Percentiles rank a stretch among this genome's conserved stretches.
phyloP scores from a whole-genome alignment of 768 basidiomycete species.

The Scleroderma bovista region DNA sequence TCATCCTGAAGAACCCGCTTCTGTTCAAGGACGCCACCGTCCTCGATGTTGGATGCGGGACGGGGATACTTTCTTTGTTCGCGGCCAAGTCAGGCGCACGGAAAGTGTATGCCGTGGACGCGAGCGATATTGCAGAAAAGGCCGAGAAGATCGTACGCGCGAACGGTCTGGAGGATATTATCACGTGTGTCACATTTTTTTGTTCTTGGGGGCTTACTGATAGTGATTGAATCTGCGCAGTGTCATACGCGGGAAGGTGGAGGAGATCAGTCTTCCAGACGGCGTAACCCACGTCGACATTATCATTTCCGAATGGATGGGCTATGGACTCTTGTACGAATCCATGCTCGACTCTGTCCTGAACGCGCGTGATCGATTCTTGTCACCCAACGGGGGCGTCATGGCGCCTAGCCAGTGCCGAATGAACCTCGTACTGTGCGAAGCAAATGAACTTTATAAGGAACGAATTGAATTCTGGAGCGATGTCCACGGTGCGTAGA shows the following conservation, averaged over 20 bases:
- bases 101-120: conserved; percentile 88
- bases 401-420: conserved; percentile 89
- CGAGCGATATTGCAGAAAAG: conserved; percentile 74
- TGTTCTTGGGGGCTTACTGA: background rate
- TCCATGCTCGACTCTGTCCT: conserved; percentile 97
- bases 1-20: conserved; percentile 76
- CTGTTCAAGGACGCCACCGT: conserved; percentile 84
- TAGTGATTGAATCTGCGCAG: conserved; percentile 24
- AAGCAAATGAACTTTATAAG: conserved; percentile 66
- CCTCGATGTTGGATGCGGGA: conserved; percentile 95
- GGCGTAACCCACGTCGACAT: conserved; percentile 78
- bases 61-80: conserved; percentile 87
- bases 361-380: conserved; percentile 79
- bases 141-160: conserved; percentile 72
- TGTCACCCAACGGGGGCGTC: conserved; percentile 62
- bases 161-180: conserved; percentile 66
- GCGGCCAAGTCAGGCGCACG: conserved; percentile 87
- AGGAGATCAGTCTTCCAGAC: conserved; percentile 76
- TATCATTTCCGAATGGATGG: conserved; percentile 99
- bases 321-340: conserved; percentile 86
- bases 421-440: conserved; percentile 81
- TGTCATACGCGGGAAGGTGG: conserved; percentile 87
- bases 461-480: conserved; percentile 89
- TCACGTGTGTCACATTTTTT: conserved; percentile 43
- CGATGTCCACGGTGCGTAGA: conserved; percentile 71